Evolutionary conservation across 257 asterid species (phyloP).

Genomic region (Nicotiana benthamiana): DNA sequence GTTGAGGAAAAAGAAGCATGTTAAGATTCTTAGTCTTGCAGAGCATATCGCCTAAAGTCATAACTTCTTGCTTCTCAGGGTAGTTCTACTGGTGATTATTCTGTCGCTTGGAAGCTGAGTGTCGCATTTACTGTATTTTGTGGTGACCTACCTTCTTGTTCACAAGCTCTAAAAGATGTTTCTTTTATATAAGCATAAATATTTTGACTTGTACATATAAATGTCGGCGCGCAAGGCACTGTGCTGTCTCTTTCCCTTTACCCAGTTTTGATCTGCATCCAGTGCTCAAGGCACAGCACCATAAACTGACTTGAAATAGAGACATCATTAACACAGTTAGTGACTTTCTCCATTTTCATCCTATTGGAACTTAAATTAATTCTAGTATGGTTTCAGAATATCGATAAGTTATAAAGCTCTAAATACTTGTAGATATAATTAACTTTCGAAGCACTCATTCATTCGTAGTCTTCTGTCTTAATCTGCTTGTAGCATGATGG

Average conservation of each 20-base stretch:
- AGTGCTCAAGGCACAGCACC: neutral
- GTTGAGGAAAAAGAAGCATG: slow-evolving; percentile 89
- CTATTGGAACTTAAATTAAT: neutral
- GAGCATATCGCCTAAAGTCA: slow-evolving; percentile 51
- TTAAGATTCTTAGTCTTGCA: slow-evolving; percentile 95
- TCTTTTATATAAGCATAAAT: neutral
- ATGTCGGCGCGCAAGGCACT: neutral
- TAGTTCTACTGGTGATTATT: neutral
- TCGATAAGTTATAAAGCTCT: neutral
- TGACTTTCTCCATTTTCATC: neutral
- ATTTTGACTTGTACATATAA: neutral
- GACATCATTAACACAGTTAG: neutral
- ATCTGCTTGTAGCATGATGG: neutral
- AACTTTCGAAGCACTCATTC: neutral
- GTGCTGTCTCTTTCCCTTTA: neutral
- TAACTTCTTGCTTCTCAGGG: neutral
- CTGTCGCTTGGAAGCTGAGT: neutral
- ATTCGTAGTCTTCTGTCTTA: too few relatives aligned
- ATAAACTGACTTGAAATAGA: neutral
- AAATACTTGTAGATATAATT: too few relatives aligned
- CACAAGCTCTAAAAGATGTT: neutral
- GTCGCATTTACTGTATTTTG: neutral
- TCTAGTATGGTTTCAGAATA: neutral
- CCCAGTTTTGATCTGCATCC: neutral
- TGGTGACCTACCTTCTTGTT: neutral